Evolutionary conservation across 805 yeast genomes (phyloP).

Genomic region (Priceomyces haplophilus): DNA sequence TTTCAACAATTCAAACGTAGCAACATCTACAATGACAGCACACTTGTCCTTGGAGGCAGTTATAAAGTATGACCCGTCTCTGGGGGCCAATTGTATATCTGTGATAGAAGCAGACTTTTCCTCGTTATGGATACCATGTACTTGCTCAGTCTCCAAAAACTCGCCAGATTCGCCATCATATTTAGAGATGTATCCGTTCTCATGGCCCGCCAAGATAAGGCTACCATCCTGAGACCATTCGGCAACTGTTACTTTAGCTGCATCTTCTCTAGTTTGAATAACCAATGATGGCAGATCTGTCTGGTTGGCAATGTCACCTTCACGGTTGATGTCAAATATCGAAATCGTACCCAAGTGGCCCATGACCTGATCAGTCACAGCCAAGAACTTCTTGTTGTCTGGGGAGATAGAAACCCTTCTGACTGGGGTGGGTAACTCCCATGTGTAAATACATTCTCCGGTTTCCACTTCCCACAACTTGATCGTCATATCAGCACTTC

Average conservation of each 20-base stretch:
- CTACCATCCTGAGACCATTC: conserved; percentile 80
- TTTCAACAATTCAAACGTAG: conserved; percentile 67
- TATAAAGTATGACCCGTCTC: conserved; percentile 84
- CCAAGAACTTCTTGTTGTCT: conserved; percentile 62
- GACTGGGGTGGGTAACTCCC: conserved; percentile 80
- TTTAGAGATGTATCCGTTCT: conserved; percentile 80
- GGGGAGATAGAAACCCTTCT: conserved; percentile 86
- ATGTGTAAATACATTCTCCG: conserved; percentile 72
- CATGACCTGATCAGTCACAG: conserved; percentile 90
- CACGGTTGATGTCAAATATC: conserved; percentile 59
- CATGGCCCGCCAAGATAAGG: conserved; percentile 81
- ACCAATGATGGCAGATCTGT: conserved; percentile 53
- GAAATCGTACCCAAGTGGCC: conserved; percentile 76
- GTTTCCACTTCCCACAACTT: conserved; percentile 80
- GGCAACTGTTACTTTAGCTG: conserved; percentile 72
- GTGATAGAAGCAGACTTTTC: conserved; percentile 52
- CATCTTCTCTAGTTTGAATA: conserved; percentile 57
- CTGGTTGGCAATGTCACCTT: conserved; percentile 40
- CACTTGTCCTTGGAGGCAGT: conserved; percentile 91
- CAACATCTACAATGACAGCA: conserved; percentile 76
- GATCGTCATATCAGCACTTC: conserved; percentile 84
- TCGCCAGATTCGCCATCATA: conserved; percentile 77
- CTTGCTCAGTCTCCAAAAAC: conserved; percentile 51
- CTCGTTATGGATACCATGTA: conserved; percentile 66
- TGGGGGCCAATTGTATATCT: conserved; percentile 81